Evolutionary conservation across 805 yeast species (phyloP), one percentile per base, ranked within the genome.

Genomic region (Wickerhamiella siamensis): DNA sequence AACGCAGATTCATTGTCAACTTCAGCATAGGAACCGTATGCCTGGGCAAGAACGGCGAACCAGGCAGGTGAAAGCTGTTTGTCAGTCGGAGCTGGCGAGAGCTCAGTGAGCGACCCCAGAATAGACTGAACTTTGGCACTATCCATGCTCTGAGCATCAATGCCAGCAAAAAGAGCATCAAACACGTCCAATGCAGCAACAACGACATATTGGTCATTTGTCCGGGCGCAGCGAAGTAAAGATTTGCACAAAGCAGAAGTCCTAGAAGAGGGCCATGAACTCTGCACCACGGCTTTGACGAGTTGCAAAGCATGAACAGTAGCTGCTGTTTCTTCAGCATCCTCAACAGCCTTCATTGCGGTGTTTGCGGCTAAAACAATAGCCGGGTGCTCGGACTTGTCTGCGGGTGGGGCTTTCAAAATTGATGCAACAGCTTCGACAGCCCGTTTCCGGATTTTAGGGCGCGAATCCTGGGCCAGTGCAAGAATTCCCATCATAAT

Each of bases 371-470:
- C 75, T 38, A 74, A 55, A 1, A 65, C 58, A n/a, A 86, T 68
- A 5, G 83, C 94, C 32, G 83, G 79, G 57, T 88, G 96, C 33
- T 74, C 79, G 4, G 77, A 70, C 12, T 77, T 69, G 6, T 94
- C 88, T 9, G 95, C 93, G 8, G 77, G 75, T 2, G 82, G 79
- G 47, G 71, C 71, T 2, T 63, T 49, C 46, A 91, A 64, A 24
- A 91, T 65, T 3, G 66, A 70, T 38, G 69, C 63, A n/a, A 91
- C 70, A 2, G 96, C 82, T 44, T 91, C 98, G 53, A 78, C 80
- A 1, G 97, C 94, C 66, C 96, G 79, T 71, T 81, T 83, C 59
- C 98, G 75, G 10, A 91, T 94, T 54, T 91, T 91, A 31, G 98
- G 98, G 57, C 97, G 74, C 36, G 81, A 79, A 60, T 91, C 96